A percentile compares a stretch with the other conserved stretches of the same genome.
Evolutionary conservation across 176 grass and related monocot species (phyloP).

Genomic region (Tillandsia leiboldiana): DNA sequence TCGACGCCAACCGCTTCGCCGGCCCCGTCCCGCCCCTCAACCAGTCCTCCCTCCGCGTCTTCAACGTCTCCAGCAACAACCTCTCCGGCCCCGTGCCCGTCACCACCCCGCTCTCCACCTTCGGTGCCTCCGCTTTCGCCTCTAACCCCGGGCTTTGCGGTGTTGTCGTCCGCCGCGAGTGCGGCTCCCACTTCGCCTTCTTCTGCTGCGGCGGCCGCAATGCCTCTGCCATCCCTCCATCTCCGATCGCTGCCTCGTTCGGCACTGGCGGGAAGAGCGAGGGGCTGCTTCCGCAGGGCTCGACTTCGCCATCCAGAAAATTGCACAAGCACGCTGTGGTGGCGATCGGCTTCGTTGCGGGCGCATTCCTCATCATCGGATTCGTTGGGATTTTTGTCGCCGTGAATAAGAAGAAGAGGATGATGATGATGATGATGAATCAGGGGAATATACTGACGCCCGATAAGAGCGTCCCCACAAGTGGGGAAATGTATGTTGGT

Average conservation of each 20-base stretch:
- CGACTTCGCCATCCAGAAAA: slow-evolving; percentile 25
- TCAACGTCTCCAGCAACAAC: slow-evolving; percentile 79
- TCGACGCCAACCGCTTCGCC: slow-evolving; percentile 70
- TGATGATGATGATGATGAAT: slow-evolving; percentile 15
- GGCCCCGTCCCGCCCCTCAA: slow-evolving; percentile 72
- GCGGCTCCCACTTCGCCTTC: slow-evolving; percentile 56
- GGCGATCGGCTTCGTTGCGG: slow-evolving; percentile 23
- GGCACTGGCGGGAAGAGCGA: slow-evolving; percentile 6
- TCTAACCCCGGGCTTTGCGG: slow-evolving; percentile 73
- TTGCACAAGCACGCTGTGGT: slow-evolving; percentile 24
- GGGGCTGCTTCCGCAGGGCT: slow-evolving; percentile 29
- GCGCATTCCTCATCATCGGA: slow-evolving; percentile 27
- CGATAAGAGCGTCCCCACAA: slow-evolving; percentile 35
- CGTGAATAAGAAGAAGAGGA: slow-evolving; percentile 32
- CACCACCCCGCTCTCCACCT: slow-evolving; percentile 34
- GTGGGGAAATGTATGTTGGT: slow-evolving; percentile 23
- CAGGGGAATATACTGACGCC: slow-evolving; percentile 38
- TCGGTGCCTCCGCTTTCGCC: slow-evolving; percentile 34
- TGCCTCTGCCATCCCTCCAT: slow-evolving; percentile 22
- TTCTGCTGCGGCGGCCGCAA: slow-evolving; percentile 32
- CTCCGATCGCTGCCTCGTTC: slow-evolving; percentile 28
- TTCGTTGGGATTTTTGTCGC: slow-evolving; percentile 33
- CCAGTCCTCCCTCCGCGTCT: slow-evolving; percentile 50
- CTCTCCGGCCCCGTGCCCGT: slow-evolving; percentile 76
- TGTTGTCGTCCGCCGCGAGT: slow-evolving; percentile 55